Conservation (phyloP, 768 basidiomycete species). For the Amanita rimosa region DNA sequence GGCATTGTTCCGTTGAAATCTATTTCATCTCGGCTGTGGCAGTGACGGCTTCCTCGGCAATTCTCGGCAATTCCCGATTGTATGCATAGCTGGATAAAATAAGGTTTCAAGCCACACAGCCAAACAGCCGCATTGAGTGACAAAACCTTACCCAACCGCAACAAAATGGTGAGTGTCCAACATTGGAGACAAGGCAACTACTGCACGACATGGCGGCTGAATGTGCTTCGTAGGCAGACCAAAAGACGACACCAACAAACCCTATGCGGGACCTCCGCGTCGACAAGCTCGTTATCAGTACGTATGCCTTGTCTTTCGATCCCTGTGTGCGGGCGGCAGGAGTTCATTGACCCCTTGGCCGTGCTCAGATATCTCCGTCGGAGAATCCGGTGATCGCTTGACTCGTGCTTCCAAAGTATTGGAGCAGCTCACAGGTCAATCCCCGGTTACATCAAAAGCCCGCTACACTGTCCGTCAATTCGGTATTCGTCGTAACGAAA, state of each 20-base stretch:
- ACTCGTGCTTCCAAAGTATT: constrained; percentile 99
- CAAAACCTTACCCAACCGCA: constrained; percentile 21
- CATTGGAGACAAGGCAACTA: background rate
- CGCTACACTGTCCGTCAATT: constrained; percentile 99
- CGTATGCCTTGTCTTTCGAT: constrained; percentile 24
- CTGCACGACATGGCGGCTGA: background rate
- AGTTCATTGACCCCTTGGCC: constrained; percentile 6
- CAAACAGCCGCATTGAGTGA: constrained; percentile 22
- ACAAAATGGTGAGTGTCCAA: constrained; percentile 35
- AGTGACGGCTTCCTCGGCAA: background rate
- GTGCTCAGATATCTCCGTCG: constrained; percentile 93
- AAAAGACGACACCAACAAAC: constrained; percentile 83
- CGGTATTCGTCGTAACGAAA: constrained; percentile 99
- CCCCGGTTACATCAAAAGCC: constrained; percentile 98
- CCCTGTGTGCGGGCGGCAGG: constrained; percentile 5
- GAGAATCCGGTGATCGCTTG: constrained; percentile 98
- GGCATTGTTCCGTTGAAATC: too few relatives aligned
- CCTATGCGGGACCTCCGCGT: constrained; percentile 94
- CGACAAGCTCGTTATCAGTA: constrained; percentile 99
- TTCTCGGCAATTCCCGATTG: constrained; percentile 17
- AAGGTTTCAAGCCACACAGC: constrained; percentile 34
- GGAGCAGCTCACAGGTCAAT: constrained; percentile 98
- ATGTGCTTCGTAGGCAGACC: constrained; percentile 54
- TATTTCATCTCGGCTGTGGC: background rate
- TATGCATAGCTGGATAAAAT: constrained; percentile 23